A percentile compares a stretch with the other conserved stretches of the same genome.
Evolutionary conservation across 2,329 filamentous ascomycete species (phyloP).

Genomic region (Bipolaris zeicola): DNA sequence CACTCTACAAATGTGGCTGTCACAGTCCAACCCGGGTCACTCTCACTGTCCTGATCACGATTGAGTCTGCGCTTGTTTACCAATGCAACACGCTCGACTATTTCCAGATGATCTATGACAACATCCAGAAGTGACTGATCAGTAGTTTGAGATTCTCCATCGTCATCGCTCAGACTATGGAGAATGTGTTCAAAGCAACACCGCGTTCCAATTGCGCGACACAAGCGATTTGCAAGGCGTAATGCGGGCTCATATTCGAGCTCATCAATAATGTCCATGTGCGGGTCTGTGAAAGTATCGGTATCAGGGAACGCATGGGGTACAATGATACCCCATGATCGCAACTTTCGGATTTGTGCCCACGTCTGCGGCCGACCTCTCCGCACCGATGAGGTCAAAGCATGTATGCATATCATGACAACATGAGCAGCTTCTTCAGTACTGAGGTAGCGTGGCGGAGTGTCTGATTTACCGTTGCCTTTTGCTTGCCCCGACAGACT

Average conservation of each 20-base stretch:
- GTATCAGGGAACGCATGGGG: constrained; percentile 24
- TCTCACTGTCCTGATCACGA: constrained; percentile 11
- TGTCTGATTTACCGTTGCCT: not conserved
- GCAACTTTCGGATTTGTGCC: constrained; percentile 46
- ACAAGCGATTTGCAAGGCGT: constrained; percentile 56
- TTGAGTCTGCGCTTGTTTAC: constrained; percentile 30
- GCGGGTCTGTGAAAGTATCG: constrained; percentile 36
- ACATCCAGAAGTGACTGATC: constrained; percentile 20
- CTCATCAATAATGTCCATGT: constrained; percentile 48
- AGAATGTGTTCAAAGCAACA: constrained; percentile 57
- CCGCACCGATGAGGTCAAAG: constrained; percentile 45
- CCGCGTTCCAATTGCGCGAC: constrained; percentile 56
- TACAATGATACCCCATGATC: constrained; percentile 46
- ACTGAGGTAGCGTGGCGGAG: constrained; percentile 30
- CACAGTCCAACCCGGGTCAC: constrained; percentile 46
- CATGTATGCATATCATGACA: constrained; percentile 50
- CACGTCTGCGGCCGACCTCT: constrained; percentile 40
- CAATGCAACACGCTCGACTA: constrained; percentile 31
- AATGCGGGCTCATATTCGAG: constrained; percentile 60
- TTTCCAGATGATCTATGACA: constrained; percentile 32
- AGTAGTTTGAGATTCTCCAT: not conserved
- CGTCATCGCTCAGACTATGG: constrained; percentile 27
- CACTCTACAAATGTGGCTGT: constrained; percentile 63
- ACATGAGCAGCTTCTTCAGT: constrained; percentile 50
- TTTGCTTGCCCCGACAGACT: not conserved